Evolutionary conservation across 2,329 filamentous ascomycete species (phyloP).

Genomic region (Hymenoscyphus salicellus): DNA sequence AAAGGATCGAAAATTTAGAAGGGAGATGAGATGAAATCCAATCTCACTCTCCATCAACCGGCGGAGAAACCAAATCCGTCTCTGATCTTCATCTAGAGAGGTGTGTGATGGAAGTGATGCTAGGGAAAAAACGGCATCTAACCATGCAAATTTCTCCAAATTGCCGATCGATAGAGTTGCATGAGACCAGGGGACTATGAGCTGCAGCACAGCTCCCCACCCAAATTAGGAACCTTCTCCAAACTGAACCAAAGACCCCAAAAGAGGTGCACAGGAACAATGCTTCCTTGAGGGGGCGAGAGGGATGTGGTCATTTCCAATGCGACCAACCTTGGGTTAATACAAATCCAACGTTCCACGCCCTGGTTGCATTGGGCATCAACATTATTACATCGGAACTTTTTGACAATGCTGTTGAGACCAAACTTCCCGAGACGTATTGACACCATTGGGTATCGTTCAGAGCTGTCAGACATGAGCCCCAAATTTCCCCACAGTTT

Average conservation of each 20-base stretch:
- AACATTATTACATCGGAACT: neutral
- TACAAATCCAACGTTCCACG: constrained; percentile 1
- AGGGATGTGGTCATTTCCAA: neutral
- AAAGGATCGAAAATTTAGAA: neutral
- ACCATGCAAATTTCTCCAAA: neutral
- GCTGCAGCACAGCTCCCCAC: neutral
- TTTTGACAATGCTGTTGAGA: neutral
- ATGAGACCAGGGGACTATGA: neutral
- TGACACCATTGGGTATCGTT: neutral
- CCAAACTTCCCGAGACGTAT: neutral
- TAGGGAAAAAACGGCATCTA: neutral
- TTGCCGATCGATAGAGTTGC: constrained; percentile 1
- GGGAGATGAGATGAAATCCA: neutral
- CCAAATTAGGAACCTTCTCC: neutral
- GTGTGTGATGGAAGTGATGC: neutral
- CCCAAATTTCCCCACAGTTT: neutral
- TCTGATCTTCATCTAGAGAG: neutral
- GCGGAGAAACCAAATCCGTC: neutral
- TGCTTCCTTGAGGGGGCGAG: neutral
- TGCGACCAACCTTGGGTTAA: neutral
- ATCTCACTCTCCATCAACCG: neutral
- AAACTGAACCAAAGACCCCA: neutral
- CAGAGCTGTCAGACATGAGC: neutral
- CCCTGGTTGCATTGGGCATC: neutral
- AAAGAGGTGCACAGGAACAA: neutral